These are phyloP conservation scores for Pleurotus eryngii DNA, from an alignment of 768 basidiomycete species.

Conservation along the genomic window DNA sequence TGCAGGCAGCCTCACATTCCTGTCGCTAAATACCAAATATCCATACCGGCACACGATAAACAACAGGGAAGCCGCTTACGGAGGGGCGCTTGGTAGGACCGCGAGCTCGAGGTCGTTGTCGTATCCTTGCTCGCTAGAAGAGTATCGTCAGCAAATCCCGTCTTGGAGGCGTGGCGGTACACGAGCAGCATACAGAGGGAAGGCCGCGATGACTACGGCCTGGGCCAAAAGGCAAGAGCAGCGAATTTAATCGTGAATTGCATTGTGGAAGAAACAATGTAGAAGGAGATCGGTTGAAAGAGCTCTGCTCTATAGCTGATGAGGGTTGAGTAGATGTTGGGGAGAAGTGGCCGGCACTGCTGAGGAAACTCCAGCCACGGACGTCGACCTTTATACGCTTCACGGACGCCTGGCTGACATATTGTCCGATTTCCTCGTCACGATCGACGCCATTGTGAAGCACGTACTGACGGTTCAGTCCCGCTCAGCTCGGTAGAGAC, in stretches of 20 bases:
- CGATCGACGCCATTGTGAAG: no score
- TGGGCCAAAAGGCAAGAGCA: not conserved
- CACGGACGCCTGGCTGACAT: no score
- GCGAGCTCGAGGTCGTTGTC: not conserved
- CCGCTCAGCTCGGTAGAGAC: no score
- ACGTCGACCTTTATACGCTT: not conserved
- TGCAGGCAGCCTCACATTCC: not conserved
- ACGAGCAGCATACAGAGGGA: not conserved
- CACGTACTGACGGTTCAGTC: no score
- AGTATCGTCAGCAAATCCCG: no score
- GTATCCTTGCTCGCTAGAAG: not conserved
- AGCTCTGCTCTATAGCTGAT: not conserved
- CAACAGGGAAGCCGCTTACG: not conserved
- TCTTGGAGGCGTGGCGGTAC: no score
- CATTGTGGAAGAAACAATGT: not conserved
- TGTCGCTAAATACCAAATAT: not conserved
- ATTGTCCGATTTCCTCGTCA: no score
- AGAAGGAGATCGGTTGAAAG: not conserved
- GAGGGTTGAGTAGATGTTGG: not conserved
- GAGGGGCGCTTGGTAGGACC: not conserved
- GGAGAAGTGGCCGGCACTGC: conserved; percentile 8
- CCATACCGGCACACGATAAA: not conserved
- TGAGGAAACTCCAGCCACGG: not conserved
- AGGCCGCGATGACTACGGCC: not conserved
- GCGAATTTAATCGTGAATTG: conserved; percentile 4